Base-by-base conservation (phyloP, 78 protist genomes). In the Protostelium mycophagum region DNA sequence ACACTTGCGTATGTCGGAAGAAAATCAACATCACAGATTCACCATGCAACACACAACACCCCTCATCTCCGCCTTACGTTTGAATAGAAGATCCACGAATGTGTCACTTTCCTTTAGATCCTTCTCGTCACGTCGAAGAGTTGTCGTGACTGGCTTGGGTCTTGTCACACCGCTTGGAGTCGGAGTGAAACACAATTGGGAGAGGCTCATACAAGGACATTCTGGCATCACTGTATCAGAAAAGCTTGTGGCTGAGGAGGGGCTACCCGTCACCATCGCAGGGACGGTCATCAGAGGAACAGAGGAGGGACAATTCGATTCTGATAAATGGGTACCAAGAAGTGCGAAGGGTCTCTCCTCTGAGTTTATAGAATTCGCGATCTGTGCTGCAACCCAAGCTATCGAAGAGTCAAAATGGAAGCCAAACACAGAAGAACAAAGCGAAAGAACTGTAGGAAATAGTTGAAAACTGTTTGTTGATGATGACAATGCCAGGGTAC, bases 71-170 rank as follows among this genome's bases (percentile, higher is more conserved):
- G n/a, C n/a, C n/a, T n/a, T n/a, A n/a, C n/a, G n/a, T n/a, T n/a
- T n/a, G n/a, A n/a, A n/a, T n/a, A n/a, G n/a, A n/a, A n/a, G n/a
- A n/a, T n/a, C n/a, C n/a, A n/a, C n/a, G n/a, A n/a, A n/a, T n/a
- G n/a, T n/a, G n/a, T n/a, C n/a, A n/a, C n/a, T n/a, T n/a, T n/a
- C n/a, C n/a, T n/a, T n/a, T n/a, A n/a, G n/a, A n/a, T n/a, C n/a
- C 84, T 83, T 83, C 29, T 29, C 84, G 29, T 83, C 91, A 31
- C 91, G 34, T 1, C 89, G 94, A 28, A 92, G 99, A 34, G 98
- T 98, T 16, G 98, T 96, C 0, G 95, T 98, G 16, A 97, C 98
- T 0, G 99, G 99, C 1, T 35, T 98, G 84, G 99, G 99, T 1
- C 10, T 93, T 28, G 97, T 98, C 35, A 92, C 97, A 9, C 99